Base-by-base conservation (phyloP, 2,329 filamentous ascomycete species). In the Dendrostoma leiphaemia region DNA sequence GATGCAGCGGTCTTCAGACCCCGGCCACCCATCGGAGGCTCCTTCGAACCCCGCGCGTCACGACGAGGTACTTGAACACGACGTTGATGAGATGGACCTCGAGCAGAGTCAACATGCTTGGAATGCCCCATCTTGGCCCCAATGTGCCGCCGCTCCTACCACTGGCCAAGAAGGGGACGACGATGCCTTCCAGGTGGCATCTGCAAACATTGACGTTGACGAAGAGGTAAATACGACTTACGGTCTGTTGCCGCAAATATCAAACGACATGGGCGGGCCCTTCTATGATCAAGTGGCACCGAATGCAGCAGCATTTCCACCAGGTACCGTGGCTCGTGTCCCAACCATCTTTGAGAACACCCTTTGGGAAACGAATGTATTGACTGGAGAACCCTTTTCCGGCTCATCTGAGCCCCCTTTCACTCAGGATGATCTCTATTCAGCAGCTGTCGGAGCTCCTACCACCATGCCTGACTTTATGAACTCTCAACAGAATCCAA, bases 401-500 rank as follows among this genome's bases (percentile, higher is more conserved):
- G 32, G 28, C 21, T 26, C 15, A n/a, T 10, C 8, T 9, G 23
- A 28, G 34, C 7, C 28, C 15, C 23, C 19, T 2, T 21, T 32
- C 5, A 32, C 28, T 34, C n/a, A 23, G 17, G 32, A 48, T 28
- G 31, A 38, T 32, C 5, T 24, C 24, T 10, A 19, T 28, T 17
- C 23, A 38, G 19, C 29, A 38, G 9, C 31, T n/a, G 17, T 6
- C 21, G 12, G 34, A 19, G 13, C 31, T 26, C 46, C 34, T 10
- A 6, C 29, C 10, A 9, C 44, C 7, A 3, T 13, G 24, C 23
- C 46, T 10, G 9, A 38, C 12, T n/a, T 24, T 17, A 13, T 38
- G 13, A 29, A 35, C 9, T n/a, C 34, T 17, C 46, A 48, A 29
- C 34, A 56, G 59, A 3, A 60, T 65, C 8, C 58, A 64, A 19